Percentiles rank a stretch among this genome's conserved stretches.
phyloP scores from a whole-genome alignment of 805 yeast genomes.

The Nakazawaea wickerhamii region DNA sequence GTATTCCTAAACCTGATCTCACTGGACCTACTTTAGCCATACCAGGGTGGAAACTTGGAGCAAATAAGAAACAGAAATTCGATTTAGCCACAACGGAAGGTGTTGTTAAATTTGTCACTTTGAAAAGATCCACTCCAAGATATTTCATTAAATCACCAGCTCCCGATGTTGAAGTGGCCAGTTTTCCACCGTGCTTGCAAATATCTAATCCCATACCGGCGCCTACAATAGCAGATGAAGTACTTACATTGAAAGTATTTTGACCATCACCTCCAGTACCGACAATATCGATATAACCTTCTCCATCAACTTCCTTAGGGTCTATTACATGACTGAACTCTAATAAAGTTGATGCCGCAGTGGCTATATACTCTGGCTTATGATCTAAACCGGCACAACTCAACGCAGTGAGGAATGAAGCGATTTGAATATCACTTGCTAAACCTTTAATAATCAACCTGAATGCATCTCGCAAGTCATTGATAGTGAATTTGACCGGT shows the following conservation, averaged over 20 bases:
- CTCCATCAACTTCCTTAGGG: conserved; percentile 34
- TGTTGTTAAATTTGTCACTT: conserved; percentile 58
- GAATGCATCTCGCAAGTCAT: conserved; percentile 61
- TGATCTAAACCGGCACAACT: conserved; percentile 74
- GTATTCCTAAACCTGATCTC: conserved; percentile 78
- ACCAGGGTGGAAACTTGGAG: conserved; percentile 92
- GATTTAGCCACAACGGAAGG: conserved; percentile 49
- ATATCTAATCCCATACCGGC: conserved; percentile 82
- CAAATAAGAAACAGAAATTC: conserved; percentile 69
- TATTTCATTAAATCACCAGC: conserved; percentile 82
- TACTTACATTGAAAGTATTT: conserved; percentile 92
- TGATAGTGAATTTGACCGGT: conserved; percentile 59
- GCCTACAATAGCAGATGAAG: conserved; percentile 90
- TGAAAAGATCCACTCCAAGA: conserved; percentile 77
- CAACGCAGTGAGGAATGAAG: conserved; percentile 76
- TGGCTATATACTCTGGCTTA: conserved; percentile 74
- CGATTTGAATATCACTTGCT: conserved; percentile 63
- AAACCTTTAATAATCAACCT: conserved; percentile 53
- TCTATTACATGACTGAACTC: conserved; percentile 57
- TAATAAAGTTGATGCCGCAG: conserved; percentile 74
- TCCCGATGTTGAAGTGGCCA: conserved; percentile 89
- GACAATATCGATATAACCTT: conserved; percentile 77
- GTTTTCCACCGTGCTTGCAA: conserved; percentile 97
- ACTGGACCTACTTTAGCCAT: conserved; percentile 78
- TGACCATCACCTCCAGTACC: conserved; percentile 99